A percentile compares a stretch with the other conserved stretches of the same genome.
Evolutionary conservation across 1,284 basidiomycete genomes (phyloP).

Genomic region (Porogramme epimiltina): DNA sequence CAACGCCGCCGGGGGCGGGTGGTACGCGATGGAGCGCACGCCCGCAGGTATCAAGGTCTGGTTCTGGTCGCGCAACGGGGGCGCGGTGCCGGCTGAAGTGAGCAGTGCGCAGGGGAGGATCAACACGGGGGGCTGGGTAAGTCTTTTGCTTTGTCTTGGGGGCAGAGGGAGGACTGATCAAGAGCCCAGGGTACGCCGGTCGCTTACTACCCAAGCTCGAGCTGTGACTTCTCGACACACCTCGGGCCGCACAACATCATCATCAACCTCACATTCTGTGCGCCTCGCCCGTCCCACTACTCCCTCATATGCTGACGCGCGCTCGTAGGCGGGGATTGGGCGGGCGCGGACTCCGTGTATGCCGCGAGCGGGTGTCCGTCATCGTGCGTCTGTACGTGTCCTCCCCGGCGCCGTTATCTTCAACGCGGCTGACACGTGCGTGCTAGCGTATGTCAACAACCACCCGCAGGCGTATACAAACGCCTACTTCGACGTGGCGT

Average conservation of each 20-base stretch:
- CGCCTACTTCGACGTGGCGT: conserved; percentile 70
- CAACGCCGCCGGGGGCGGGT: conserved; percentile 60
- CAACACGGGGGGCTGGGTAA: conserved; percentile 45
- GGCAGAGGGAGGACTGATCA: not conserved
- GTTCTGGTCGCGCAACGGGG: conserved; percentile 55
- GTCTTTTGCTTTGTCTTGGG: not conserved
- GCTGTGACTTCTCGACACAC: conserved; percentile 46
- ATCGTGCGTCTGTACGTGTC: conserved; percentile 44
- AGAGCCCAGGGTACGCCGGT: conserved; percentile 47
- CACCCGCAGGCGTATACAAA: conserved; percentile 65
- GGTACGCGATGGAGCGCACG: conserved; percentile 55
- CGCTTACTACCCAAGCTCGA: conserved; percentile 54
- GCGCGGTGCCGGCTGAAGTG: conserved; percentile 48
- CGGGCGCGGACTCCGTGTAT: conserved; percentile 42
- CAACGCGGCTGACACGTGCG: not conserved
- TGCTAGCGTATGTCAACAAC: conserved; percentile 57
- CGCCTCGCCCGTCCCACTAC: not conserved
- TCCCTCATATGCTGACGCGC: not conserved
- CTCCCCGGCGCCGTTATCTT: not conserved
- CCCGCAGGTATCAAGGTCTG: conserved; percentile 52
- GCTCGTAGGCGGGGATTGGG: conserved; percentile 50
- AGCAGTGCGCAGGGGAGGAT: conserved; percentile 39
- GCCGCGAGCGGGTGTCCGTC: conserved; percentile 45
- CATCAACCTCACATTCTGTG: conserved; percentile 52
- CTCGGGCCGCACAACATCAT: conserved; percentile 59